A percentile compares a stretch with the other conserved stretches of the same genome.
phyloP scores from a whole-genome alignment of 2,329 filamentous ascomycete genomes.

The Berkeleyomyces rouxiae region DNA sequence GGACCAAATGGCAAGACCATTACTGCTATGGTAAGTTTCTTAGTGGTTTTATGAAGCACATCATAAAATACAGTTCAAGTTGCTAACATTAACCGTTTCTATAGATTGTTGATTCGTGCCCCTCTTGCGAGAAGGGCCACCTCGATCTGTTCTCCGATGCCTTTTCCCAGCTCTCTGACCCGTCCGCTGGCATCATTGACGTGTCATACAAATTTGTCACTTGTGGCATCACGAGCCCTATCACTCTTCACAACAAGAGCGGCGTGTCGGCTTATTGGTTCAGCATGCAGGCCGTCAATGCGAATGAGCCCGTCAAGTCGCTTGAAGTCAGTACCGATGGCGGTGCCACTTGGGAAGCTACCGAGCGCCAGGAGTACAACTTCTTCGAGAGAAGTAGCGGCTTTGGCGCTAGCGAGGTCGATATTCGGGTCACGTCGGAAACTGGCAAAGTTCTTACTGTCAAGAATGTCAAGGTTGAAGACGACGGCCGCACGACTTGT shows the following conservation, averaged over 20 bases:
- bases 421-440: slow-evolving; percentile 37
- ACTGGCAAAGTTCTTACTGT: slow-evolving; percentile 35
- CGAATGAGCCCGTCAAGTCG: slow-evolving; percentile 36
- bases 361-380: slow-evolving; percentile 38
- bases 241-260: slow-evolving; percentile 29
- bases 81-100: slow-evolving; percentile 6
- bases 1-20: slow-evolving; percentile 39
- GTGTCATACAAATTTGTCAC: slow-evolving; percentile 23
- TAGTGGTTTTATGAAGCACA: background rate
- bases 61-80: background rate
- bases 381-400: slow-evolving; percentile 44
- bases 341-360: slow-evolving; percentile 40
- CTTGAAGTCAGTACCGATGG: slow-evolving; percentile 46
- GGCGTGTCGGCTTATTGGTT: slow-evolving; percentile 28
- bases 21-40: slow-evolving; percentile 41
- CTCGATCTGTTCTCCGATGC: slow-evolving; percentile 30
- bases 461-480: slow-evolving; percentile 29
- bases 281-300: slow-evolving; percentile 43
- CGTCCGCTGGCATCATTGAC: slow-evolving; percentile 22
- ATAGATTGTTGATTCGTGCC: slow-evolving; percentile 30
- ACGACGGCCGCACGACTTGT: slow-evolving; percentile 19
- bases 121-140: slow-evolving; percentile 25
- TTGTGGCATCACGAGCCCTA: slow-evolving; percentile 27
- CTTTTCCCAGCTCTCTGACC: slow-evolving; percentile 23
- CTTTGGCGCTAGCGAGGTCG: slow-evolving; percentile 36